Percentiles rank a stretch among this genome's conserved stretches.
phyloP scores from a whole-genome alignment of 2,329 filamentous ascomycete genomes.

The Colletotrichum orbiculare region DNA sequence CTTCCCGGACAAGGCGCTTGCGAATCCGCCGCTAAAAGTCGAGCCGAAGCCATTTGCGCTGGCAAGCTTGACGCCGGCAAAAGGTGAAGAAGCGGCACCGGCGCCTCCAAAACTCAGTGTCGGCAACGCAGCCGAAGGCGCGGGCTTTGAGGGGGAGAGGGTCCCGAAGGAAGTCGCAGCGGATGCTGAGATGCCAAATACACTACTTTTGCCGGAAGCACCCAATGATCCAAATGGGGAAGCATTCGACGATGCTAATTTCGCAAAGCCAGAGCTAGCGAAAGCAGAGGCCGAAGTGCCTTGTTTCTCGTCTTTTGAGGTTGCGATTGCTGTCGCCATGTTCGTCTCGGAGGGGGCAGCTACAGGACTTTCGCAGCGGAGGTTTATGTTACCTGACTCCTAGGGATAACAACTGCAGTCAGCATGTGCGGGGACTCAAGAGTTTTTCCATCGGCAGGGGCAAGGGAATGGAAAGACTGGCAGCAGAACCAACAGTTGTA shows the following conservation, averaged over 20 bases:
- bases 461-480: background rate
- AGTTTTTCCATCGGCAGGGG: background rate
- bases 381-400: conserved; percentile 7
- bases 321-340: conserved; percentile 30
- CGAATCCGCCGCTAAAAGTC: conserved; percentile 57
- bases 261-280: conserved; percentile 74
- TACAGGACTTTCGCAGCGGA: conserved; percentile 42
- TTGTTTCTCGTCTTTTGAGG: conserved; percentile 35
- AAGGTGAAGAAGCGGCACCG: conserved; percentile 55
- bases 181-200: conserved; percentile 53
- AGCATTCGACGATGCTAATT: conserved; percentile 68
- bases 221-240: conserved; percentile 74
- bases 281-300: conserved; percentile 71
- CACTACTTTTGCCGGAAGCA: conserved; percentile 54
- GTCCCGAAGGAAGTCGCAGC: conserved; percentile 47
- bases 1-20: conserved; percentile 53
- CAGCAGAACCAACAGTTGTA: conserved; percentile 9
- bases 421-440: conserved; percentile 1
- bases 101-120: conserved; percentile 62
- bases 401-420: background rate
- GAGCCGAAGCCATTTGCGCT: conserved; percentile 60
- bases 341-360: no score
- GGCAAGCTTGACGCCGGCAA: conserved; percentile 54
- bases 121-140: conserved; percentile 47
- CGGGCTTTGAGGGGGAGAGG: conserved; percentile 40